Evolutionary conservation across 305 asterid genomes (phyloP).

Genomic region (Fraxinus paxiana): DNA sequence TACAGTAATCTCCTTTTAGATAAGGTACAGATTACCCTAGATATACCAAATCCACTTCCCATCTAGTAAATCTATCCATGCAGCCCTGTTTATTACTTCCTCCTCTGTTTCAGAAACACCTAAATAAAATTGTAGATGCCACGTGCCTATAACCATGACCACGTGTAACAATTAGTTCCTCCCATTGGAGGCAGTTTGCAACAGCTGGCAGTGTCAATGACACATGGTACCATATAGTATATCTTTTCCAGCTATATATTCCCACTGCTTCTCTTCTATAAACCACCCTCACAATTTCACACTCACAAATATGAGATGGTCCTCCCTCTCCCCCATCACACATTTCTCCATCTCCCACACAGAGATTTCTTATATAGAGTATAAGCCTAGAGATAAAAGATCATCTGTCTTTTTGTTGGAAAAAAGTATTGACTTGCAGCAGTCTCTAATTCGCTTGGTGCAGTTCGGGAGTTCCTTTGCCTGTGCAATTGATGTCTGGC

Average conservation of each 20-base stretch:
- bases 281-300: neutral
- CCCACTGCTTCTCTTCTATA: neutral
- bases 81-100: neutral
- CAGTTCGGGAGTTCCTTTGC: neutral
- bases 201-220: neutral
- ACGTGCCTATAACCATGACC: neutral
- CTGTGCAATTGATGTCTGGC: neutral
- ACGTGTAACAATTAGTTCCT: neutral
- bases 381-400: neutral
- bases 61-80: neutral
- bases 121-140: neutral
- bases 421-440: neutral
- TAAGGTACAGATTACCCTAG: neutral
- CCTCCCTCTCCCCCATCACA: neutral
- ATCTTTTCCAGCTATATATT: neutral
- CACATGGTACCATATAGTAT: neutral
- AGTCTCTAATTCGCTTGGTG: slow-evolving; percentile 7
- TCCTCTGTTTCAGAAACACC: neutral
- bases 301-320: neutral
- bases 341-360: neutral
- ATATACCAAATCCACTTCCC: neutral
- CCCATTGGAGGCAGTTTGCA: neutral
- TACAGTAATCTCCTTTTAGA: neutral
- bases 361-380: neutral
- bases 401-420: neutral